Percentiles rank a stretch among this genome's conserved stretches.
Evolutionary conservation across 495 filamentous ascomycete genomes (phyloP).

Genomic region (Margaritispora aquatica): DNA sequence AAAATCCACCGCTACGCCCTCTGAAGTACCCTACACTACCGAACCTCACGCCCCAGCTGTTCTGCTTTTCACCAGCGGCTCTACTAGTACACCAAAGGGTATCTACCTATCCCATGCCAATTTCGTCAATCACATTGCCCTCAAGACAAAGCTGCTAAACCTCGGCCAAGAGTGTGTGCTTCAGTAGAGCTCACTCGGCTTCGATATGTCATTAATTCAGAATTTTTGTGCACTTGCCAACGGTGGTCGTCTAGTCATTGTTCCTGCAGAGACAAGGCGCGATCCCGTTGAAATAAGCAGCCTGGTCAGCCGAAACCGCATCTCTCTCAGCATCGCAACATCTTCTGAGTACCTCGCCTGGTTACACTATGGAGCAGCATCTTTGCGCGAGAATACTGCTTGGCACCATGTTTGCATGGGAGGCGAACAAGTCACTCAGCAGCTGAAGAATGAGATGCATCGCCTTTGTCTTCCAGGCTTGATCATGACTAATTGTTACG

Average conservation of each 20-base stretch:
- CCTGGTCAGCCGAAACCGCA: conserved; percentile 8
- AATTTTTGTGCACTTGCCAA: conserved; percentile 6
- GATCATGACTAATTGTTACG: conserved; percentile 20
- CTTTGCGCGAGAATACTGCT: neutral
- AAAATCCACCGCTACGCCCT: too few species aligned
- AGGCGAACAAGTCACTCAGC: conserved; percentile 8
- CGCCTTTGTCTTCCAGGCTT: neutral
- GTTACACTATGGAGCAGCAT: conserved; percentile 19
- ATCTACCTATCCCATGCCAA: conserved; percentile 76
- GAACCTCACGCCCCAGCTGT: too few species aligned
- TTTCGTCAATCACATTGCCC: conserved; percentile 30
- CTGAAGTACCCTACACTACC: too few species aligned
- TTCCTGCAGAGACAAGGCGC: neutral
- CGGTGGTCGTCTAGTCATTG: conserved; percentile 9
- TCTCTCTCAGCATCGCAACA: conserved; percentile 15
- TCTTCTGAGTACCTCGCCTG: conserved; percentile 18
- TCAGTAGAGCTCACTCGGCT: conserved; percentile 11
- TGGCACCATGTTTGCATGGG: conserved; percentile 6
- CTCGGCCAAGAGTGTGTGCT: conserved; percentile 5
- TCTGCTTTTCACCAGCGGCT: conserved; percentile 95
- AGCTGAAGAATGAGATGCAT: neutral
- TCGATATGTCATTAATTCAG: conserved; percentile 11
- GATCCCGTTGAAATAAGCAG: conserved; percentile 8
- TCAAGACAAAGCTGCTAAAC: conserved; percentile 6
- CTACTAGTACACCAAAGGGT: conserved; percentile 89